These are phyloP conservation scores for Taphrina confusa DNA, from an alignment of 1,139 yeast genomes.

Conservation along the genomic window DNA sequence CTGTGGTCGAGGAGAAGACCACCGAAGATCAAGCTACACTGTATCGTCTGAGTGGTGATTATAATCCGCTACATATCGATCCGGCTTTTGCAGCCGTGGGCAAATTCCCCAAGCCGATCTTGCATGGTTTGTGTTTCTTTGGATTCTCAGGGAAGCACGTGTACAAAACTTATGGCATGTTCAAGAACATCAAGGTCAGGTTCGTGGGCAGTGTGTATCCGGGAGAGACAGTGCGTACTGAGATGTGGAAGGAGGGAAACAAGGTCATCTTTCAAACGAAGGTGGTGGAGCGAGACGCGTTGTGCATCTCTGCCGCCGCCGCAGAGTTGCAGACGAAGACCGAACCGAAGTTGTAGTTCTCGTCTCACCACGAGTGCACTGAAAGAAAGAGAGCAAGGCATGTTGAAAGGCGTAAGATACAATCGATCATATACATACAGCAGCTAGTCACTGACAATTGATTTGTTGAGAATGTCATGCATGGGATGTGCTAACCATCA, in stretches of 20 bases:
- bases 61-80: conserved; percentile 93
- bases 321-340: conserved; percentile 54
- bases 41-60: conserved; percentile 90
- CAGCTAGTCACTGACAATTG: too few species aligned
- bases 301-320: conserved; percentile 88
- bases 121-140: conserved; percentile 88
- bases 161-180: conserved; percentile 76
- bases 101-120: conserved; percentile 73
- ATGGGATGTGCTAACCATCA: too few species aligned
- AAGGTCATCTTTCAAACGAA: conserved; percentile 78
- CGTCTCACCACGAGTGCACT: too few species aligned
- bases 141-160: conserved; percentile 80
- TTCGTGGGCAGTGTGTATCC: conserved; percentile 93
- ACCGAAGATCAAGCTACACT: conserved; percentile 78
- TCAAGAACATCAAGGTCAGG: conserved; percentile 84
- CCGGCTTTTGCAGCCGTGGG: conserved; percentile 89
- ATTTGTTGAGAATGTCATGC: too few species aligned
- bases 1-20: conserved; percentile 61
- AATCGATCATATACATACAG: too few species aligned
- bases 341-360: conserved; percentile 11
- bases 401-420: too few species aligned
- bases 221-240: conserved; percentile 83
- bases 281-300: conserved; percentile 73
- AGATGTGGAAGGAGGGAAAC: conserved; percentile 76
- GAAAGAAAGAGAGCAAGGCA: too few species aligned